Percentiles rank a stretch among this genome's conserved stretches.
Evolutionary conservation across 495 filamentous ascomycete genomes (phyloP).

Genomic region (Neurospora africana): DNA sequence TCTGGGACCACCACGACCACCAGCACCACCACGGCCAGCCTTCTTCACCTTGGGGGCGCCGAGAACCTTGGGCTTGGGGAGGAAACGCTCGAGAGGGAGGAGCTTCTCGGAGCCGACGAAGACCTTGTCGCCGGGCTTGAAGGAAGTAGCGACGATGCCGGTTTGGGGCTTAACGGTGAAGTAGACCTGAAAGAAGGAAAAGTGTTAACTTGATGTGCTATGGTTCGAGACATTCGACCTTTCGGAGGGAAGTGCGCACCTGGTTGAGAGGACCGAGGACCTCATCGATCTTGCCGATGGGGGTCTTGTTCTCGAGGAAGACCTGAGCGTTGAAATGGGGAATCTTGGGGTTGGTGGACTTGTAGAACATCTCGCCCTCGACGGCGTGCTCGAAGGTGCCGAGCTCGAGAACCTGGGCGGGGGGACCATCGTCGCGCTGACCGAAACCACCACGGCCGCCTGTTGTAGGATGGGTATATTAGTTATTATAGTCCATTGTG

Average conservation of each 20-base stretch:
- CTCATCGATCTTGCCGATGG: slow-evolving; percentile 89
- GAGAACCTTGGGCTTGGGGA: slow-evolving; percentile 72
- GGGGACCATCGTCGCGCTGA: slow-evolving; percentile 44
- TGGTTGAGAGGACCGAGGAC: slow-evolving; percentile 91
- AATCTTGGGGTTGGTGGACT: slow-evolving; percentile 86
- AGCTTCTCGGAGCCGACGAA: slow-evolving; percentile 93
- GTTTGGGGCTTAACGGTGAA: slow-evolving; percentile 96
- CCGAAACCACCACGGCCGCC: slow-evolving; percentile 42
- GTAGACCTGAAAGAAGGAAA: slow-evolving; percentile 43
- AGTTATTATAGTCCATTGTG: neutral
- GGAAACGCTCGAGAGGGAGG: slow-evolving; percentile 86
- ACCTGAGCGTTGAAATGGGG: slow-evolving; percentile 99
- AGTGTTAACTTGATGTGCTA: neutral
- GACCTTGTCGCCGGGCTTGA: slow-evolving; percentile 94
- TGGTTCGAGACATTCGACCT: neutral
- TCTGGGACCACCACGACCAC: slow-evolving; percentile 29
- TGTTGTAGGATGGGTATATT: neutral
- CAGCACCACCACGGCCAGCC: slow-evolving; percentile 37
- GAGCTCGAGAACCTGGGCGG: slow-evolving; percentile 57
- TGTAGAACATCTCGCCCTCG: slow-evolving; percentile 95
- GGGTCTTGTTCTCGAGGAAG: slow-evolving; percentile 95
- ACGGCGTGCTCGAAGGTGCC: slow-evolving; percentile 85
- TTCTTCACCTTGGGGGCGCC: slow-evolving; percentile 45
- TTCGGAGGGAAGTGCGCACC: slow-evolving; percentile 1
- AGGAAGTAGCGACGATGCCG: slow-evolving; percentile 86